Evolutionary conservation across 257 asterid species (phyloP).

Genomic region (Handroanthus guayacan): DNA sequence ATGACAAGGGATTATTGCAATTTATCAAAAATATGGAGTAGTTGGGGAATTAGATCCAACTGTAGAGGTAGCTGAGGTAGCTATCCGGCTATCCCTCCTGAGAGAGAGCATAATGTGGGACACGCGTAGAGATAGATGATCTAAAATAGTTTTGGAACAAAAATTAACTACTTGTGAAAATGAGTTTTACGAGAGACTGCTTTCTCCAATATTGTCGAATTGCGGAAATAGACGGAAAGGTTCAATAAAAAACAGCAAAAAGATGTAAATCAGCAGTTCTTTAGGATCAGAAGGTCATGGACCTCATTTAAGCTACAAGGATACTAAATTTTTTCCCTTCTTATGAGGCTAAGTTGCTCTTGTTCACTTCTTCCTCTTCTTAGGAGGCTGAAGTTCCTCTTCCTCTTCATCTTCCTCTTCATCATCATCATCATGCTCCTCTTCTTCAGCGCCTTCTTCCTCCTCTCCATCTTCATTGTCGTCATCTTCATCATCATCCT

Average conservation of each 20-base stretch:
- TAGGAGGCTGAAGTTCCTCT: constrained; percentile 78
- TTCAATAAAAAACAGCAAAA: constrained; percentile 32
- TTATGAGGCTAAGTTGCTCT: constrained; percentile 75
- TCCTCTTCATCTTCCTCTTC: constrained; percentile 67
- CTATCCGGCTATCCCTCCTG: too few relatives aligned
- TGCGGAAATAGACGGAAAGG: constrained; percentile 30
- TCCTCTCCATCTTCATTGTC: constrained; percentile 38
- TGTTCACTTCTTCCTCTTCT: constrained; percentile 80
- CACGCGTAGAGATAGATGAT: too few relatives aligned
- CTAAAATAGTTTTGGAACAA: too few relatives aligned
- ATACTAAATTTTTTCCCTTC: constrained; percentile 46
- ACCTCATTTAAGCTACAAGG: constrained; percentile 25
- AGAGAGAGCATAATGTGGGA: background rate
- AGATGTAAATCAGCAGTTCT: constrained; percentile 24
- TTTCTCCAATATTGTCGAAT: constrained; percentile 23
- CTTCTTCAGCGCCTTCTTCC: constrained; percentile 48
- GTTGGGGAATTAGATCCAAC: too few relatives aligned
- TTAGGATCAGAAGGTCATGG: constrained; percentile 31
- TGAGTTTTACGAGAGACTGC: constrained; percentile 24
- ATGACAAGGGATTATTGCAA: too few relatives aligned
- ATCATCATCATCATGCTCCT: constrained; percentile 43
- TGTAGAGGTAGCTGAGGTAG: too few relatives aligned
- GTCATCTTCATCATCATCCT: constrained; percentile 37
- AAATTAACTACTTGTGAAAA: background rate
- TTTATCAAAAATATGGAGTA: too few relatives aligned